Evolutionary conservation across 1,284 basidiomycete genomes (phyloP), one percentile per base, ranked within the genome.

Genomic region (Malassezia globosa): DNA sequence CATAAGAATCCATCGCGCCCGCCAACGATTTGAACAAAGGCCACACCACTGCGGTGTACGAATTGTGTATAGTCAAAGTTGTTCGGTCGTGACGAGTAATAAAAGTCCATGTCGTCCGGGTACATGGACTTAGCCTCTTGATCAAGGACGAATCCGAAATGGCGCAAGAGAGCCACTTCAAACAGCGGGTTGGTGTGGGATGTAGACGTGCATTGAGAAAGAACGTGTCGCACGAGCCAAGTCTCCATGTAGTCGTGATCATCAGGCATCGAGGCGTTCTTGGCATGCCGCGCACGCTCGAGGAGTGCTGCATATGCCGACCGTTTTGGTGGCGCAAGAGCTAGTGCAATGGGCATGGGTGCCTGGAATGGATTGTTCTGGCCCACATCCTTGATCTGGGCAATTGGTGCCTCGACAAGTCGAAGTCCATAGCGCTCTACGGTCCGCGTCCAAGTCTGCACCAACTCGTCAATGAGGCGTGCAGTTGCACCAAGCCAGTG

Each of bases 401-500:
- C 66, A 37, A 69, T 68, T 8, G 69, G 69, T n/a, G 69, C 69
- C 34, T 96, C 92, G 39, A 96, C 85, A 7, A 96, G 80, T 60
- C 83, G 86, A 47, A 97, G 76, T 1, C 92, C 92, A 59, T 90
- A 90, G 38, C 83, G 79, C 61, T 95, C 89, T 27, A 94, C 85
- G 1, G 81, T 79, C 26, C 85, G 78, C 40, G 81, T 82, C 85
- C 89, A 94, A 44, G 80, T 79, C 34, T 84, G 81, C 8, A 96
- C 77, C 31, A 84, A 77, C 60, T 94, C 88, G 58, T 97, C 92
- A 51, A 97, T 85, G 56, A 84, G 83, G n/a, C 86, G 81, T n/a
- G 88, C 86, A 0, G 88, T 90, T 0, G 89, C 87, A 7, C 88
- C 89, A 21, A 96, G 82, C 92, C 94, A 97, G 60, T 96, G 88